phyloP scores from a whole-genome alignment of 148 eudicot species.

The Polygonum maritimum region DNA sequence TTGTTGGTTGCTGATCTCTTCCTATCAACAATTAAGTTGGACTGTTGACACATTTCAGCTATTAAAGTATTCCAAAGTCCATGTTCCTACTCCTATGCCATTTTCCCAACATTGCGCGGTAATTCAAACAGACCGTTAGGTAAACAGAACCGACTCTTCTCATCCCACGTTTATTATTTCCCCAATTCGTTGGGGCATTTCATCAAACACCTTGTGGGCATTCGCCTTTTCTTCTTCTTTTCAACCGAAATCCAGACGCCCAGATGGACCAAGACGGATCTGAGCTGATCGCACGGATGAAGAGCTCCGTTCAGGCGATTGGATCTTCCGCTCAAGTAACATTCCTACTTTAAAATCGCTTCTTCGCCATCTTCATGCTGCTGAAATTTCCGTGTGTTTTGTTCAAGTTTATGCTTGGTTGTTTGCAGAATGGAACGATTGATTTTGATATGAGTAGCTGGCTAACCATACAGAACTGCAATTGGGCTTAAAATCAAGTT shows the following conservation, averaged over 20 bases:
- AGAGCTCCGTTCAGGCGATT: background rate
- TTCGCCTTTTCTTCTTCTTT: background rate
- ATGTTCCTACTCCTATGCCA: too few species aligned
- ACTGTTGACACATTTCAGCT: too few species aligned
- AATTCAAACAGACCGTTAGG: too few species aligned
- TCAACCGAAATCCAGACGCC: background rate
- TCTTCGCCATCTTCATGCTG: background rate
- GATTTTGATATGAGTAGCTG: too few species aligned
- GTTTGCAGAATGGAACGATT: too few species aligned
- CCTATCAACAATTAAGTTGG: too few species aligned
- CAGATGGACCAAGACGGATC: background rate
- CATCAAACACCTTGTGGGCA: background rate
- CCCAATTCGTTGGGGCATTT: background rate
- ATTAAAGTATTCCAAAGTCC: too few species aligned
- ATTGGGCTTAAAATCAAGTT: too few species aligned
- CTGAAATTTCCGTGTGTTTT: background rate
- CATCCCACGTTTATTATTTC: background rate
- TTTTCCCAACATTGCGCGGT: too few species aligned
- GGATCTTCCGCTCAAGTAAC: constrained; percentile 10
- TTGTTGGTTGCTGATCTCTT: too few species aligned
- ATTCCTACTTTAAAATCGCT: background rate
- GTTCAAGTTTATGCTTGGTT: background rate
- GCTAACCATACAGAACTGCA: too few species aligned
- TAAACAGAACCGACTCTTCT: too few species aligned
- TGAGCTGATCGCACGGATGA: constrained; percentile 8